Conservation (phyloP, 257 asterid genomes). For the Solanum habrochaites region DNA sequence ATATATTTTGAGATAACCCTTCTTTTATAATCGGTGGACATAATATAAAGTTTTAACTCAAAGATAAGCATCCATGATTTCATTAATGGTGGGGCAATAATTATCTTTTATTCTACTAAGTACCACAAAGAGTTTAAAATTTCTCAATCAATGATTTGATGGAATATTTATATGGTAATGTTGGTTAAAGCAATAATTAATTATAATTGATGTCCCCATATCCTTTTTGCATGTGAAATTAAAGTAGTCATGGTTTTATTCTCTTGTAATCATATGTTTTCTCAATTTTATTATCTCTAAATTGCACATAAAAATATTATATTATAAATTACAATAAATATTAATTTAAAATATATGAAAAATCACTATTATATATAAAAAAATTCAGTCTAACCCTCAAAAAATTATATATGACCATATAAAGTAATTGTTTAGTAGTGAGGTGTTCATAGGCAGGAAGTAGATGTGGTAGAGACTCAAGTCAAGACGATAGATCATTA, state of each 20-base stretch:
- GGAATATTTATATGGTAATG: not conserved
- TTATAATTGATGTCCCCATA: not conserved
- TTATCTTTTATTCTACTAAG: not conserved
- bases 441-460: too few relatives aligned
- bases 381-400: too few relatives aligned
- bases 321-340: too few relatives aligned
- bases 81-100: not conserved
- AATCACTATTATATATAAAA: too few relatives aligned
- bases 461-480: too few relatives aligned
- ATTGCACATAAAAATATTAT: too few relatives aligned
- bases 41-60: not conserved
- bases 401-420: too few relatives aligned
- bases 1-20: not conserved
- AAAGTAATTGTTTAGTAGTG: too few relatives aligned
- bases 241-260: not conserved
- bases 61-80: not conserved
- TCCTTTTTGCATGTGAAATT: not conserved
- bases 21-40: not conserved
- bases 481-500: too few relatives aligned
- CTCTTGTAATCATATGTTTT: not conserved
- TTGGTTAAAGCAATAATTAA: not conserved
- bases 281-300: not conserved
- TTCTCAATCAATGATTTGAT: not conserved
- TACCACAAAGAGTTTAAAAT: not conserved
- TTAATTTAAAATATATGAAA: too few relatives aligned